These are phyloP conservation scores for Geranium rotundifolium DNA, from an alignment of 345 rosid species.

Conservation along the genomic window DNA sequence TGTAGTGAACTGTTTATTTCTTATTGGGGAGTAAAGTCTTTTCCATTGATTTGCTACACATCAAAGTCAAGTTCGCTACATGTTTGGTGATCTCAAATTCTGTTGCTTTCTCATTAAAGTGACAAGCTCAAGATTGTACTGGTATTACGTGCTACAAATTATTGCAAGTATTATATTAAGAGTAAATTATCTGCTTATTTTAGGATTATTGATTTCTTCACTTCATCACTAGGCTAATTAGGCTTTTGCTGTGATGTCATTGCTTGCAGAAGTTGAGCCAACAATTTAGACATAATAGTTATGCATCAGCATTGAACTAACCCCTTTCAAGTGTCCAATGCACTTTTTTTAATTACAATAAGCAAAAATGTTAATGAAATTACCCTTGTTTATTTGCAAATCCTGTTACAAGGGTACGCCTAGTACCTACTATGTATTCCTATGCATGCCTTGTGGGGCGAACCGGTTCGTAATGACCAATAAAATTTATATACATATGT, in stretches of 20 bases:
- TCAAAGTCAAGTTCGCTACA: constrained; percentile 2
- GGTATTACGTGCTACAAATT: neutral
- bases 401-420: neutral
- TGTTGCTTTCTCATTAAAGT: constrained; percentile 2
- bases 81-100: constrained; percentile 11
- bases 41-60: neutral
- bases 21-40: neutral
- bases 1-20: neutral
- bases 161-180: neutral
- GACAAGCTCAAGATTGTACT: neutral
- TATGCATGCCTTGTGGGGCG: neutral
- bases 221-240: neutral
- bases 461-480: neutral
- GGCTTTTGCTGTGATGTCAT: neutral
- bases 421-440: no score
- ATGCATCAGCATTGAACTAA: neutral
- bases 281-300: neutral
- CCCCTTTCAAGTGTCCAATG: neutral
- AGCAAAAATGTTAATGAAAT: neutral
- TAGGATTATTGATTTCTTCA: neutral
- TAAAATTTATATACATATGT: neutral
- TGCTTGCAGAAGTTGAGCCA: neutral
- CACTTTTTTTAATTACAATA: neutral
- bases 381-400: neutral
- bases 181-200: no score